Base-by-base conservation (phyloP, 805 yeast genomes). In the Grigorovia transvaalensis region DNA sequence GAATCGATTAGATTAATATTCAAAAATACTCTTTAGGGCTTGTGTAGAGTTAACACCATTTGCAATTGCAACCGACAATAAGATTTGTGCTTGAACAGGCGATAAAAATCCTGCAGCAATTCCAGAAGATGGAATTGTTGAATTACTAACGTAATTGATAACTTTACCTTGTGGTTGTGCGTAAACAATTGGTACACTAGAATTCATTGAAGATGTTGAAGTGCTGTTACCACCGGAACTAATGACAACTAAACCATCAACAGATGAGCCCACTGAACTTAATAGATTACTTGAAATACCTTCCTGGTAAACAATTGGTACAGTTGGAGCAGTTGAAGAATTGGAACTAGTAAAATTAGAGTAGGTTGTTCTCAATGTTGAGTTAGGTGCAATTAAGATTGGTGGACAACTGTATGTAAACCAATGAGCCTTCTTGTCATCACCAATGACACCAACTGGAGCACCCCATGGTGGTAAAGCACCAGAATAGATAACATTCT, bases 31-130 rank as follows among this genome's bases (percentile, higher is more conserved):
- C n/a, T 46, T 50, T 23, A 58, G 43, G n/a, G 48, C 45, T 5
- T 48, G 40, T 2, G 58, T 46, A 19, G 46, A 20, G 15, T 51
- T 57, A 17, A 62, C 66, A 30, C 57, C 58, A 51, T 66, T 65
- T 35, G 58, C 57, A 2, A 62, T 51, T 9, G 69, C 69, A 48
- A 67, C 54, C 6, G 64, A 50, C 20, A 64, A 52, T 45, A 67
- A 51, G n/a, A 66, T 51, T 48, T 65, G 66, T 9, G 69, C 65
- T 56, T 67, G 62, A 20, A 57, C 49, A 47, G 71, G 69, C 15
- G 66, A 54, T 50, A 66, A 51, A 51, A 57, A 59, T 19, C 69
- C 70, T 13, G 62, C 69, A 13, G 66, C 59, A 44, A 66, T 56
- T 13, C 64, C 60, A 18, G 57, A 57, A 0, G 46, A 38, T 43